Percentiles rank a stretch among this genome's conserved stretches.
Conservation (phyloP, 1,284 basidiomycete genomes). For the Cutaneotrichosporon daszewskae region DNA sequence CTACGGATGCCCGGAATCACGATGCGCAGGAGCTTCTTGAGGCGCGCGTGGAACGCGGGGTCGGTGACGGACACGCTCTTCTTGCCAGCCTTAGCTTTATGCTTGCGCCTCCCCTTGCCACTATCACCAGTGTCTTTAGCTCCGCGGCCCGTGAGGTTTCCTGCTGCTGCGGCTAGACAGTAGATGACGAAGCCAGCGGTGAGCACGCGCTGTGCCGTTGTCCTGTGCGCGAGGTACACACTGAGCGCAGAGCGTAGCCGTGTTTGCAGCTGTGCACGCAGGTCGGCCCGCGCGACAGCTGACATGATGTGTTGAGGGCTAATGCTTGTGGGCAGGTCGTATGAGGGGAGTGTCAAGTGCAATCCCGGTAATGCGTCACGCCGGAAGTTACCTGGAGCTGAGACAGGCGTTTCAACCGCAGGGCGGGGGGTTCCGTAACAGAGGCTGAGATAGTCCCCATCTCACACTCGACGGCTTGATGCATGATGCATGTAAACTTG, state of each 20-base stretch:
- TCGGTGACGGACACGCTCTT: constrained; percentile 57
- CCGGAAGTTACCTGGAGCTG: too few relatives aligned
- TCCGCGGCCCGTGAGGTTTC: constrained; percentile 27
- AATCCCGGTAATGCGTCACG: too few relatives aligned
- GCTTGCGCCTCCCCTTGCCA: constrained; percentile 2
- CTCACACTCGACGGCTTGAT: too few relatives aligned
- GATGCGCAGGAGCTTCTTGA: constrained; percentile 72
- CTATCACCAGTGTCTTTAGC: constrained; percentile 4
- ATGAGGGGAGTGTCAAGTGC: too few relatives aligned
- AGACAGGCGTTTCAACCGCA: too few relatives aligned
- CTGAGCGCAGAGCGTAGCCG: constrained; percentile 17
- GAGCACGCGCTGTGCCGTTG: constrained; percentile 62
- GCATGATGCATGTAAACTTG: too few relatives aligned
- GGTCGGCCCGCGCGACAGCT: not conserved
- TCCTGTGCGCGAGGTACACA: constrained; percentile 59
- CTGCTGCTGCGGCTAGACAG: constrained; percentile 33
- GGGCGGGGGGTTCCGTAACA: too few relatives aligned
- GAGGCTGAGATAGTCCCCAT: too few relatives aligned
- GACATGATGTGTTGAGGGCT: not conserved
- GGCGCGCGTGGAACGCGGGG: constrained; percentile 77
- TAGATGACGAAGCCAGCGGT: constrained; percentile 48
- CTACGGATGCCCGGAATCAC: constrained; percentile 80
- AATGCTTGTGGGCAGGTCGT: too few relatives aligned
- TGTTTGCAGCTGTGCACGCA: not conserved
- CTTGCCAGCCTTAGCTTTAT: constrained; percentile 8